Base-by-base conservation (phyloP, 2,329 filamentous ascomycete genomes). In the Paraphaeosphaeria minitans region DNA sequence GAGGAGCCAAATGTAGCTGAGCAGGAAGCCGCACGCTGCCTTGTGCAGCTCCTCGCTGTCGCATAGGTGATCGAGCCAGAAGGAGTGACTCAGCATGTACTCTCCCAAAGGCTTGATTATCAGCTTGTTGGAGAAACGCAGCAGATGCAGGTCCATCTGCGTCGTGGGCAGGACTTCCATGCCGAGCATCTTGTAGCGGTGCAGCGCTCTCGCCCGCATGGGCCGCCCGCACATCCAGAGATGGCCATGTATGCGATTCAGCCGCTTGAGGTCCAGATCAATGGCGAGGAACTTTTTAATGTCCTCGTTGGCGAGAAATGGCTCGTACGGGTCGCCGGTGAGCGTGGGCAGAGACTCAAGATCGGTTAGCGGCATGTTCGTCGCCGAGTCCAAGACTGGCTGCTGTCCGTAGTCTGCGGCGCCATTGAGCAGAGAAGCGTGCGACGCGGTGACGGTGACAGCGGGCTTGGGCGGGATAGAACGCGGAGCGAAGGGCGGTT, bases 141-240 rank as follows among this genome's bases (percentile, higher is more conserved):
- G 68, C 8, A 77, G 56, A 50, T 77, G 75, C 22, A 77, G 58
- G 48, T 77, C 75, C 70, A 73, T 73, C 52, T 77, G 74, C 57
- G 75, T 68, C 1, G 72, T 75, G 21, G 62, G 62, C 1, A 75
- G 45, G 4, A 73, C 52, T 14, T 74, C 67, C 52, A 72, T 68
- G 16, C 71, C 66, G 52, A 74, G 61, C 74, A 77, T 76, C 41
- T 64, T 68, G 64, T 77, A 75, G 8, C 74, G 68, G 46, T 77
- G 74, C 22, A 77, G 60, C 3, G 73, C 70, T 2, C 72, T 64
- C 2, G 71, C 73, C 46, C 73, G 71, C 69, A 77, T 69, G 1
- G 74, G 74, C 1, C 74, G 70, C 3, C 74, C 74, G 1, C 70
- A 71, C 74, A 75, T 75, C 74, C 74, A 77, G 4, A 77, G 66